phyloP scores from a whole-genome alignment of 2,329 filamentous ascomycete species.

The Microascus cirrosus region DNA sequence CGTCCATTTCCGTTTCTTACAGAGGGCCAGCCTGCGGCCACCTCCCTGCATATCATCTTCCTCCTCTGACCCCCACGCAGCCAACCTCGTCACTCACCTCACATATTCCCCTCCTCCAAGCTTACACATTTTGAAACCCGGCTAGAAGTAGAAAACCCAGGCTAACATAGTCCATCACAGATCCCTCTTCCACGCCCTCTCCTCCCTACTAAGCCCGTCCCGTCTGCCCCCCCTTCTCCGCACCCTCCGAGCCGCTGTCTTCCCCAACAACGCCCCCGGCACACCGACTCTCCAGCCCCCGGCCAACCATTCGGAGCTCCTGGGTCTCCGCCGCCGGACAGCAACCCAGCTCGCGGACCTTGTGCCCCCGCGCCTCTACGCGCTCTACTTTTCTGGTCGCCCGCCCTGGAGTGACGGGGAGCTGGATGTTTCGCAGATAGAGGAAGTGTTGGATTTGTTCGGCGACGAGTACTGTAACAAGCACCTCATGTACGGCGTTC shows the following conservation, averaged over 20 bases:
- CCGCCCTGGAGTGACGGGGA: conserved; percentile 21
- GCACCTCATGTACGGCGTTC: conserved; percentile 70
- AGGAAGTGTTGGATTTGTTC: conserved; percentile 57
- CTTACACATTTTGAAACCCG: not conserved
- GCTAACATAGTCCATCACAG: conserved; percentile 20
- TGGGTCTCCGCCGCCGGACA: conserved; percentile 54
- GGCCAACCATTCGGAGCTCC: conserved; percentile 45
- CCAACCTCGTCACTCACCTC: not conserved
- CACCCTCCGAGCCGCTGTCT: conserved; percentile 65
- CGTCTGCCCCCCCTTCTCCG: conserved; percentile 58
- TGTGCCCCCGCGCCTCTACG: conserved; percentile 33
- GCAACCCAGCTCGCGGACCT: conserved; percentile 46
- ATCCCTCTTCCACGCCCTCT: conserved; percentile 46
- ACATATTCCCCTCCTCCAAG: not conserved
- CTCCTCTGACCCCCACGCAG: not conserved
- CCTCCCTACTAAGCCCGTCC: conserved; percentile 49
- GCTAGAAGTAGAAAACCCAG: not conserved
- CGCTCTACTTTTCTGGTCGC: conserved; percentile 37
- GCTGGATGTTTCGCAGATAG: conserved; percentile 45
- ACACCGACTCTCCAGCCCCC: conserved; percentile 50
- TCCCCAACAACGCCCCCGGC: conserved; percentile 73
- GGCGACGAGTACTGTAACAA: conserved; percentile 84
- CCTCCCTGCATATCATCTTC: not conserved
- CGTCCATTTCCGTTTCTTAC: not conserved
- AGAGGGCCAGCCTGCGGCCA: not conserved